Conservation (phyloP, 768 basidiomycete genomes). For the Agaricus subrufescens region DNA sequence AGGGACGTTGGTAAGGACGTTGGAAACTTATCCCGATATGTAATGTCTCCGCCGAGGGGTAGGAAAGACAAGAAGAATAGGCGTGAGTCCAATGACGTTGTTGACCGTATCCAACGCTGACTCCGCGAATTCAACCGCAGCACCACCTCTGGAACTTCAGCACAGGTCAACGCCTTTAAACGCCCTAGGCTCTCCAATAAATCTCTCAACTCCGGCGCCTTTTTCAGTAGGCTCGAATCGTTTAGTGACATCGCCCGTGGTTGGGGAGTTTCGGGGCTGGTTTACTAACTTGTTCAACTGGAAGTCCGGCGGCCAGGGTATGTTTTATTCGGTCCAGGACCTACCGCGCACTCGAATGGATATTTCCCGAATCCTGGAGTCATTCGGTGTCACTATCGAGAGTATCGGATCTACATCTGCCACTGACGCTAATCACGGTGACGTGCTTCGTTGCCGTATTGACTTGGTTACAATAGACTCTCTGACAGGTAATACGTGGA, state of each 20-base stretch:
- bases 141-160: slow-evolving; percentile 52
- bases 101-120: background rate
- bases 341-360: slow-evolving; percentile 59
- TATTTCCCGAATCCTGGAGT: slow-evolving; percentile 57
- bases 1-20: slow-evolving; percentile 52
- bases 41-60: slow-evolving; percentile 21
- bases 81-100: slow-evolving; percentile 38
- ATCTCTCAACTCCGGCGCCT: slow-evolving; percentile 23
- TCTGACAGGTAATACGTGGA: slow-evolving; percentile 48
- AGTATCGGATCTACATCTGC: slow-evolving; percentile 21
- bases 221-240: slow-evolving; percentile 17
- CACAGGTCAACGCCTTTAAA: slow-evolving; percentile 45
- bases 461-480: slow-evolving; percentile 41
- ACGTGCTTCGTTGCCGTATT: slow-evolving; percentile 41
- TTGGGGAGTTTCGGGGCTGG: slow-evolving; percentile 87
- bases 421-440: slow-evolving; percentile 16
- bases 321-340: slow-evolving; percentile 54
- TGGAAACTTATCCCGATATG: slow-evolving; percentile 20
- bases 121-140: slow-evolving; percentile 25
- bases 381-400: slow-evolving; percentile 55
- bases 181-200: slow-evolving; percentile 33
- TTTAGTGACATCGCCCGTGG: slow-evolving; percentile 60
- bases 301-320: slow-evolving; percentile 55
- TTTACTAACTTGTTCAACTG: slow-evolving; percentile 95
- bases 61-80: slow-evolving; percentile 48